Conservation (phyloP, 148 eudicot genomes). For the Beta vulgaris region DNA sequence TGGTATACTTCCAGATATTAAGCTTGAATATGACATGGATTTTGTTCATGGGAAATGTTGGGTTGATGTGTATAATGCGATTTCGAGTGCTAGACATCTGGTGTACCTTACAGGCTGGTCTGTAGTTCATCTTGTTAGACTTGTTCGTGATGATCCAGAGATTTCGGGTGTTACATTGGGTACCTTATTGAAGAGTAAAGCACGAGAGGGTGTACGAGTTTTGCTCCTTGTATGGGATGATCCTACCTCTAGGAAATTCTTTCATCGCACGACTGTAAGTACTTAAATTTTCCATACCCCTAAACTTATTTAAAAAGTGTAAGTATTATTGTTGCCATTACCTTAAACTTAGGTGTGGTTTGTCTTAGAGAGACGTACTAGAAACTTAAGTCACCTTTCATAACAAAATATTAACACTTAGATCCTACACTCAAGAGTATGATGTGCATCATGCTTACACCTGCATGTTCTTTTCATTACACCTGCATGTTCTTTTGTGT, state of each 20-base stretch:
- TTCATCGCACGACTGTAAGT: slow-evolving; percentile 60
- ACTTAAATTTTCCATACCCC: not conserved
- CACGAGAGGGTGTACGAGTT: slow-evolving; percentile 88
- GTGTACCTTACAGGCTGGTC: slow-evolving; percentile 92
- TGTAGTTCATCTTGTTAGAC: slow-evolving; percentile 55
- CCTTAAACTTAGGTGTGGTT: no score
- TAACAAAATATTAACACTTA: no score
- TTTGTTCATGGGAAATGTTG: slow-evolving; percentile 76
- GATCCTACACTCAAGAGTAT: no score
- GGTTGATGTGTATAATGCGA: slow-evolving; percentile 70
- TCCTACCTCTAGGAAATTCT: slow-evolving; percentile 72
- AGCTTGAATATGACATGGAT: slow-evolving; percentile 45
- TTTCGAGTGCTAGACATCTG: slow-evolving; percentile 61
- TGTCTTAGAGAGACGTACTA: no score
- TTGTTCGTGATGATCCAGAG: slow-evolving; percentile 50
- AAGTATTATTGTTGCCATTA: no score
- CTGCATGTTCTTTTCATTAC: no score
- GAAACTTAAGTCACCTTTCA: no score
- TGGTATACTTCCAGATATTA: slow-evolving; percentile 54
- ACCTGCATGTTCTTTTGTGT: no score
- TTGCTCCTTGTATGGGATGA: slow-evolving; percentile 94
- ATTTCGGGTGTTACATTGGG: slow-evolving; percentile 45
- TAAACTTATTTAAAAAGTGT: no score
- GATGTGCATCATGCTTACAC: no score
- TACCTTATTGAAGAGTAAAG: slow-evolving; percentile 65